Evolutionary conservation across 148 eudicot genomes (phyloP).

Genomic region (Rhododendron henanense): DNA sequence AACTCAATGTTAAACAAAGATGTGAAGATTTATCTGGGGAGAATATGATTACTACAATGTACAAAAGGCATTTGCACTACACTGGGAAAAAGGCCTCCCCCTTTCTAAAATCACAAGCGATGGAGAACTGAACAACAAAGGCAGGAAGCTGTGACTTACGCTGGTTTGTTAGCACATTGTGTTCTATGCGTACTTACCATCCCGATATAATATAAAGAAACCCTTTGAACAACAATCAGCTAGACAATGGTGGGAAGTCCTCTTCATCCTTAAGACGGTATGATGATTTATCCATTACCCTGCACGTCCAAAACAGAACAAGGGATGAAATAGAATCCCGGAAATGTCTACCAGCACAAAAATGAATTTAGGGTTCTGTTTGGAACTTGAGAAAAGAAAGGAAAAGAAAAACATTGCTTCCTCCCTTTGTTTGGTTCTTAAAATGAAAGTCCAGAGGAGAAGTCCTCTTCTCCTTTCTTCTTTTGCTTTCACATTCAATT

Average conservation of each 20-base stretch:
- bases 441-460: not conserved
- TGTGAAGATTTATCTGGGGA: not conserved
- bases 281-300: conserved; percentile 42
- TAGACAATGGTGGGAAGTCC: conserved; percentile 85
- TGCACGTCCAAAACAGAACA: conserved; percentile 30
- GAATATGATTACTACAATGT: conserved; percentile 3
- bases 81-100: not conserved
- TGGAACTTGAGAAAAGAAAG: not conserved
- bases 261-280: conserved; percentile 78
- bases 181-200: conserved; percentile 1
- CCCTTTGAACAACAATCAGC: conserved; percentile 25
- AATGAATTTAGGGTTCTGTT: not conserved
- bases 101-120: not conserved
- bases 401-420: not conserved
- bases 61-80: not conserved
- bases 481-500: not conserved
- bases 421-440: not conserved
- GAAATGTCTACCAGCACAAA: not conserved
- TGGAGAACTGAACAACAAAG: not conserved
- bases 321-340: conserved; percentile 10
- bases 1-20: conserved; percentile 2
- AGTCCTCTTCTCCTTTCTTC: not conserved
- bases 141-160: not conserved
- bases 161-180: conserved; percentile 10
- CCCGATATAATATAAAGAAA: conserved; percentile 1